phyloP scores from a whole-genome alignment of 306 rosid genomes.

The Datisca glomerata region DNA sequence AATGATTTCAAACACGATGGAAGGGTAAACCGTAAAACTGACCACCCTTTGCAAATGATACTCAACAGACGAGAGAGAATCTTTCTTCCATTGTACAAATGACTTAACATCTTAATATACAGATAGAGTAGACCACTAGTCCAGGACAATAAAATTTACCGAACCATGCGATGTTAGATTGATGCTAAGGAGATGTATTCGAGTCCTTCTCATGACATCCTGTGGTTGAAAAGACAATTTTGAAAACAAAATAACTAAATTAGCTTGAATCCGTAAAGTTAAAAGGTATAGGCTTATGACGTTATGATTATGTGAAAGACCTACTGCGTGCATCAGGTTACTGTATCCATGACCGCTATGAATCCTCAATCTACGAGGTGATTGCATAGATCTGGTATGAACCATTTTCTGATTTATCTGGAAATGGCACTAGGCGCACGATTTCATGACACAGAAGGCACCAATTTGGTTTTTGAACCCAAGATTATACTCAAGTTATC shows the following conservation, averaged over 20 bases:
- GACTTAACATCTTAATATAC: conserved; percentile 1
- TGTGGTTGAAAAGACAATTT: not conserved
- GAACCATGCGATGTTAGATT: conserved; percentile 43
- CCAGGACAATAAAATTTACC: conserved; percentile 28
- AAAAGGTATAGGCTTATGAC: no score
- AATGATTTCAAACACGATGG: conserved; percentile 13
- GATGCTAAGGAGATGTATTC: conserved; percentile 38
- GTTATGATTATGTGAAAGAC: no score
- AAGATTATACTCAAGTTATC: no score
- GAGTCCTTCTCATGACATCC: conserved; percentile 32
- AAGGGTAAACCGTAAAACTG: no score
- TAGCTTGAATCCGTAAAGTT: no score
- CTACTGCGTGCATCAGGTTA: no score
- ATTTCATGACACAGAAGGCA: no score
- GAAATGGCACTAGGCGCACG: not conserved
- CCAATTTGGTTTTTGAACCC: no score
- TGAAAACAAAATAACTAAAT: not conserved
- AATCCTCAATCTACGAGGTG: not conserved
- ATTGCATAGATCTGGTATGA: not conserved
- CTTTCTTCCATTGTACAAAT: not conserved
- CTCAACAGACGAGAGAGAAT: no score
- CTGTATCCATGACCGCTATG: not conserved
- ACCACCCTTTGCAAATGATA: no score
- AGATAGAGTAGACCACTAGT: not conserved
- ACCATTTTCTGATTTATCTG: not conserved